Evolutionary conservation across 306 rosid genomes (phyloP).

Genomic region (Ormosia emarginata): DNA sequence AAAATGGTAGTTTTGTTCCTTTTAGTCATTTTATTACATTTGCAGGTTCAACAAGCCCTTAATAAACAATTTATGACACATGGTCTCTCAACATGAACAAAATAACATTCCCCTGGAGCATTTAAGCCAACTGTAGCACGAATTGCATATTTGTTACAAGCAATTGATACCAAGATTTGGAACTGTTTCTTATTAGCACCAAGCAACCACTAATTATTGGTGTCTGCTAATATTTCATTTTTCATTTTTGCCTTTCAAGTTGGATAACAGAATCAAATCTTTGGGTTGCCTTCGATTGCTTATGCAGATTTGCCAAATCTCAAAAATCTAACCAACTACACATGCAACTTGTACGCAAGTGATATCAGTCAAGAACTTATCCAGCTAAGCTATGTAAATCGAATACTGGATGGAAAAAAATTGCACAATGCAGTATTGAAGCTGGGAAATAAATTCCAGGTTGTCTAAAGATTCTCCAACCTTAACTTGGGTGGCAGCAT

Average conservation of each 20-base stretch:
- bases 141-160: background rate
- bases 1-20: background rate
- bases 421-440: background rate
- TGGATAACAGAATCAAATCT: background rate
- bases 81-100: background rate
- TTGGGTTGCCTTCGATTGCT: background rate
- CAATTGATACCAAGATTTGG: background rate
- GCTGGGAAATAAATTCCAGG: background rate
- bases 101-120: background rate
- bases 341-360: background rate
- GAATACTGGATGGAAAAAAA: background rate
- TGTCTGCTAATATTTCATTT: background rate
- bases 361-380: background rate
- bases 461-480: constrained; percentile 22
- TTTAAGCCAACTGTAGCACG: background rate
- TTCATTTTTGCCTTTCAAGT: background rate
- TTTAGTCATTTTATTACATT: too few species aligned
- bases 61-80: background rate
- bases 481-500: background rate
- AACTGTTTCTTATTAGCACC: background rate
- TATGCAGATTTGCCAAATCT: background rate
- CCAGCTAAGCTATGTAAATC: background rate
- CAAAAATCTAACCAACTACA: background rate
- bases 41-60: background rate
- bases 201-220: background rate